These are phyloP conservation scores for Prunus kanzakura DNA, from an alignment of 306 rosid species.

Conservation along the genomic window DNA sequence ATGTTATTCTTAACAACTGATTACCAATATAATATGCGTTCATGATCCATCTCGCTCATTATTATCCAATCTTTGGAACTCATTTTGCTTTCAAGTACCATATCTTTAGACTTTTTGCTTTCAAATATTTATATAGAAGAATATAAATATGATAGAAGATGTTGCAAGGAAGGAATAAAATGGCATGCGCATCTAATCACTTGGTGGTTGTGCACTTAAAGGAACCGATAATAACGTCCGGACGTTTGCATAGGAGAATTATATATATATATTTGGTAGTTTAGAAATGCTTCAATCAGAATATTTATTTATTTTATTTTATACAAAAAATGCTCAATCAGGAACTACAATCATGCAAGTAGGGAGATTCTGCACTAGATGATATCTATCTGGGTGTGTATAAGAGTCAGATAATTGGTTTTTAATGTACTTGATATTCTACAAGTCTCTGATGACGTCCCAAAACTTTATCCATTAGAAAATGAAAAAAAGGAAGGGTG, in stretches of 20 bases:
- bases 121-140: too few species aligned
- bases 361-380: slow-evolving; percentile 3
- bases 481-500: too few species aligned
- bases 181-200: not conserved
- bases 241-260: too few species aligned
- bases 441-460: not conserved
- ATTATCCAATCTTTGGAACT: too few species aligned
- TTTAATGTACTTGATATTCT: not conserved
- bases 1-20: slow-evolving; percentile 3
- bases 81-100: too few species aligned
- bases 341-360: slow-evolving; percentile 2
- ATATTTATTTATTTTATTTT: not conserved
- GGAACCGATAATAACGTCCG: not conserved
- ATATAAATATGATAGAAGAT: too few species aligned
- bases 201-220: not conserved
- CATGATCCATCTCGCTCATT: too few species aligned
- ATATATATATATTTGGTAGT: not conserved
- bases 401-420: not conserved
- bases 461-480: not conserved
- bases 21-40: not conserved
- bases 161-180: too few species aligned
- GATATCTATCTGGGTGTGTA: not conserved
- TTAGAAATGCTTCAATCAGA: not conserved
- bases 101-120: too few species aligned
- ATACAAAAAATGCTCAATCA: not conserved